Base-by-base conservation (phyloP, 805 yeast species). In the Lachancea dasiensis region DNA sequence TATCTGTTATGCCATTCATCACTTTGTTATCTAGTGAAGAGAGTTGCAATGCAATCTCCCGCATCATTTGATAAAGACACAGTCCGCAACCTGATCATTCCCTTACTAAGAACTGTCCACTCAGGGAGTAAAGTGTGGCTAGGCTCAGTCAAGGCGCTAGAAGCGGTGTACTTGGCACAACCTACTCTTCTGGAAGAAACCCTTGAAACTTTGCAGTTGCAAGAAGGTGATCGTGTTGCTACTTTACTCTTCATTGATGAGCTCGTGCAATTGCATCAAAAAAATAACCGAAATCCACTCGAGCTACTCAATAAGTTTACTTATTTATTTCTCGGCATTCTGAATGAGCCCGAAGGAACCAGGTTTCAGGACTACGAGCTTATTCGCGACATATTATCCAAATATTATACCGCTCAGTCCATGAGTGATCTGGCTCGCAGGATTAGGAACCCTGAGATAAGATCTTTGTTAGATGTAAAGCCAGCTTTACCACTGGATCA, bases 21-120 rank as follows among this genome's bases (percentile, higher is more conserved):
- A 20, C 47, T 70, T 14, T 68, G 73, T 43, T 70, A 71, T 46
- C 47, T 72, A 11, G 58, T 67, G 17, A 68, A 69, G 41, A 55
- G 76, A 7, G 60, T 67, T 6, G 62, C 67, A 17, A 60, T 63
- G 47, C 75, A 61, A 41, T 43, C 54, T 13, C 62, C 61, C 8
- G 38, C 43, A n/a, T 26, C 27, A 10, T 40, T 40, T 16, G 38
- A 34, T 16, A 21, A 28, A 1, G 27, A 30, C 3, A 27, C 39
- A 13, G 34, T 39, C 9, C 27, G 17, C 25, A 29, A 11, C 5
- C 18, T 36, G 17, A 34, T 43, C 15, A 14, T 14, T 15, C 32
- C 43, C 14, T 21, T 43, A 19, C 39, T 43, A 22, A 25, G 21
- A 18, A 31, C 36, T 10, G 30, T 35, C 11, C 39, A 42, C 3